These are phyloP conservation scores for Blastomyces gilchristii DNA, from an alignment of 2,329 filamentous ascomycete genomes.

Conservation along the genomic window DNA sequence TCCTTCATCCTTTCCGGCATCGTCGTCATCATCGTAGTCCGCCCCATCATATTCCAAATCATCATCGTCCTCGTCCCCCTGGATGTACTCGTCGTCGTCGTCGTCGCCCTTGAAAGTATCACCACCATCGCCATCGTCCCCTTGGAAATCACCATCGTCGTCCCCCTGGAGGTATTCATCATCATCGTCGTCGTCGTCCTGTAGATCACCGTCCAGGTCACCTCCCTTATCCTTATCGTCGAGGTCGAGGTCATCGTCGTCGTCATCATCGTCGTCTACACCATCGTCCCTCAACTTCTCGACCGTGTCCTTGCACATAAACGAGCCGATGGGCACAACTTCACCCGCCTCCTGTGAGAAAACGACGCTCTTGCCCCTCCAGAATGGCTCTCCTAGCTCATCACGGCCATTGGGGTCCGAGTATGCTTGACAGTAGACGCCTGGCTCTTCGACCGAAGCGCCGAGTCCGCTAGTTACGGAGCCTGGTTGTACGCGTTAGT, in stretches of 20 bases:
- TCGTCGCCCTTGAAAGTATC: background rate
- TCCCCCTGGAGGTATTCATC: background rate
- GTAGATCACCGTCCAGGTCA: conserved; percentile 4
- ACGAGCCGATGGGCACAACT: conserved; percentile 10
- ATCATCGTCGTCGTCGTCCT: background rate
- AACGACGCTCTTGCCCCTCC: conserved; percentile 2
- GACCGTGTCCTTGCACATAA: conserved; percentile 8
- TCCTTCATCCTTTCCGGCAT: no score
- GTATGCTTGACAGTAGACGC: conserved; percentile 13
- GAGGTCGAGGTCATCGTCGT: conserved; percentile 1
- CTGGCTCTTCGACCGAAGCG: conserved; percentile 9
- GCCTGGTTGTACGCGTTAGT: conserved; percentile 3
- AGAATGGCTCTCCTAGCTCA: conserved; percentile 10
- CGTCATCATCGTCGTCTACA: conserved; percentile 1
- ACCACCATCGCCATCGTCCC: background rate
- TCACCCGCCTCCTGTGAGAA: conserved; percentile 5
- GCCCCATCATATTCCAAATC: background rate
- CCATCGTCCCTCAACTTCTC: background rate
- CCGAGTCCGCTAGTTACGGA: conserved; percentile 7
- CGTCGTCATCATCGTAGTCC: no score
- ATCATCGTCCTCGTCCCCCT: background rate
- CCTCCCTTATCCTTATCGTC: background rate
- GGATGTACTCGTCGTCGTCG: background rate
- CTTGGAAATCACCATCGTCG: background rate
- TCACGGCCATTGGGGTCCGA: conserved; percentile 13